Evolutionary conservation across 495 filamentous ascomycete species (phyloP).

Genomic region (Chaetomidium leptoderma): DNA sequence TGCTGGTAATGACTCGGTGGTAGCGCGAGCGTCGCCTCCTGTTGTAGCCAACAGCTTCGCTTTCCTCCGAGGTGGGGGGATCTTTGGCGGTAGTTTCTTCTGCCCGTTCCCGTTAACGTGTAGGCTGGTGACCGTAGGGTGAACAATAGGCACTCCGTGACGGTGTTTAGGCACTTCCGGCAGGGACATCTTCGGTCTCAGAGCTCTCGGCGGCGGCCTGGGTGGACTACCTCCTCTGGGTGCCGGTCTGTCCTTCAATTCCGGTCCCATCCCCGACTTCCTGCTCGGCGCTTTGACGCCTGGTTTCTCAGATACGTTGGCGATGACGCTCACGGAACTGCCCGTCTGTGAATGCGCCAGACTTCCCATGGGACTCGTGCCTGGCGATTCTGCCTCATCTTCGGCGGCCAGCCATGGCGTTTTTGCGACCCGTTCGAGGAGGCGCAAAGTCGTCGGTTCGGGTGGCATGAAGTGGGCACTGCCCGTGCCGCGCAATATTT

Average conservation of each 20-base stretch:
- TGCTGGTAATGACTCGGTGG: slow-evolving; percentile 13
- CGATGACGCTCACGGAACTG: slow-evolving; percentile 65
- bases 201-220: slow-evolving; percentile 23
- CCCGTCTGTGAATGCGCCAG: slow-evolving; percentile 44
- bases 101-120: slow-evolving; percentile 28
- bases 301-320: slow-evolving; percentile 74
- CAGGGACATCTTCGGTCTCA: slow-evolving; percentile 39
- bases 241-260: slow-evolving; percentile 18
- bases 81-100: slow-evolving; percentile 54
- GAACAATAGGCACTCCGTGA: slow-evolving; percentile 43
- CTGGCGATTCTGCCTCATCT: slow-evolving; percentile 43
- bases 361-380: slow-evolving; percentile 46
- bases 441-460: slow-evolving; percentile 81
- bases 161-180: slow-evolving; percentile 47
- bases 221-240: slow-evolving; percentile 17
- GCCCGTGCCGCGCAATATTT: slow-evolving; percentile 55
- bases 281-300: slow-evolving; percentile 79
- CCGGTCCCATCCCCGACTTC: slow-evolving; percentile 37
- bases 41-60: slow-evolving; percentile 37
- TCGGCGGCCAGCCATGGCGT: slow-evolving; percentile 73
- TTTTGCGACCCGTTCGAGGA: slow-evolving; percentile 74
- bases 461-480: slow-evolving; percentile 84
- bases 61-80: slow-evolving; percentile 49
- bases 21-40: slow-evolving; percentile 1
- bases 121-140: slow-evolving; percentile 25